These are phyloP conservation scores for Dactylonectria estremocensis DNA, from an alignment of 2,329 filamentous ascomycete species.

Conservation along the genomic window DNA sequence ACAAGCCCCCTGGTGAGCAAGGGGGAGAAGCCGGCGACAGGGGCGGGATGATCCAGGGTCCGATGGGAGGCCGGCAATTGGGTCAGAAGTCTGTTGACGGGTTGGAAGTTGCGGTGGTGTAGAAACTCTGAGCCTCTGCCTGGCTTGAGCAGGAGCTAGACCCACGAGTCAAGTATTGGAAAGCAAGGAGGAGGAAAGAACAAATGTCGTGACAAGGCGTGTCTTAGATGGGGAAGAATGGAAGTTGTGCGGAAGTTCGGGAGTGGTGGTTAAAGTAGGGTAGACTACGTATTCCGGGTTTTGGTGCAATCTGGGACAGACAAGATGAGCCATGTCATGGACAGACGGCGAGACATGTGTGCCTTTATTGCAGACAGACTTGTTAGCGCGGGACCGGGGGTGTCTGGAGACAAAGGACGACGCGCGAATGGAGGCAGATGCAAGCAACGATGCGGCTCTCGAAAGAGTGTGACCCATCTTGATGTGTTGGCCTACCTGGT, in stretches of 20 bases:
- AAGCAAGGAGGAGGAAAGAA: slow-evolving; percentile 3
- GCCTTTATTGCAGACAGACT: slow-evolving; percentile 74
- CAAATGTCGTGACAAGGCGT: slow-evolving; percentile 14
- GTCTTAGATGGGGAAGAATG: slow-evolving; percentile 36
- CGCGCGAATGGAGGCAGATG: slow-evolving; percentile 63
- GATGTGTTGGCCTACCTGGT: slow-evolving; percentile 93
- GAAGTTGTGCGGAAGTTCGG: slow-evolving; percentile 34
- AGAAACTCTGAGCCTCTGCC: slow-evolving; percentile 6
- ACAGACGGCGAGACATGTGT: slow-evolving; percentile 64
- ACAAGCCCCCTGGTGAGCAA: slow-evolving; percentile 9
- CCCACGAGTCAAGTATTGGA: background rate
- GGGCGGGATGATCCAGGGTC: slow-evolving; percentile 19
- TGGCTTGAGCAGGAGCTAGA: slow-evolving; percentile 9
- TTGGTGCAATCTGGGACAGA: slow-evolving; percentile 57
- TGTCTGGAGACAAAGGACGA: slow-evolving; percentile 60
- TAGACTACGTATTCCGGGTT: slow-evolving; percentile 65
- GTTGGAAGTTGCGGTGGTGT: slow-evolving; percentile 6
- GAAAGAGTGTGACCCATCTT: slow-evolving; percentile 77
- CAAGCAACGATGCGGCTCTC: slow-evolving; percentile 78
- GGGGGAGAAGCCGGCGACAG: slow-evolving; percentile 13
- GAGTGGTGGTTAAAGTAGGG: slow-evolving; percentile 57
- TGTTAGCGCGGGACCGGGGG: slow-evolving; percentile 67
- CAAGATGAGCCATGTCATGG: slow-evolving; percentile 63
- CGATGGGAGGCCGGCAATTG: slow-evolving; percentile 20
- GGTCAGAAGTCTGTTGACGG: background rate